A percentile compares a stretch with the other conserved stretches of the same genome.
These are phyloP conservation scores for Cichorium intybus DNA, from an alignment of 140 eudicot genomes.

Conservation along the genomic window DNA sequence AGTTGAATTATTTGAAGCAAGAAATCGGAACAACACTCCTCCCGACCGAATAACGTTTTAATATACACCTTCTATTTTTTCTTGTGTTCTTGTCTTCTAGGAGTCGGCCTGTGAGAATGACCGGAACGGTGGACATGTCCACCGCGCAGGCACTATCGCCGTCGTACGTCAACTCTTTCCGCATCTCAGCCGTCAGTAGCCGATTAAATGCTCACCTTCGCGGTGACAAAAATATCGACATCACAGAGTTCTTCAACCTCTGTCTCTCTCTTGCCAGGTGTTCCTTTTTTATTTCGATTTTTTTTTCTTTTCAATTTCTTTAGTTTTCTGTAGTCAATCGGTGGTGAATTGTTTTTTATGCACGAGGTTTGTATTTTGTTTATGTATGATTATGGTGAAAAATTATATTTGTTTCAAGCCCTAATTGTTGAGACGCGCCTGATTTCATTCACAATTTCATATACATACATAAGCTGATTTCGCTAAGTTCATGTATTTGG, in stretches of 20 bases:
- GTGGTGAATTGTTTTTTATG: neutral
- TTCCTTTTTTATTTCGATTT: neutral
- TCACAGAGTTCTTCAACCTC: conserved; percentile 55
- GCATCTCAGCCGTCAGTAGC: conserved; percentile 56
- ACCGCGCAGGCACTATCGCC: conserved; percentile 26
- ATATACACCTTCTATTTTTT: neutral
- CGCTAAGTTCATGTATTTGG: neutral
- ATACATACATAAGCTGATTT: neutral
- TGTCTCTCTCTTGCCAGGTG: conserved; percentile 84
- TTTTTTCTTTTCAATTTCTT: neutral
- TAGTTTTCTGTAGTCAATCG: neutral
- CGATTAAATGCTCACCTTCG: conserved; percentile 37
- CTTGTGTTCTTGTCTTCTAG: neutral
- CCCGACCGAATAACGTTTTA: neutral
- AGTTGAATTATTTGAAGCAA: neutral
- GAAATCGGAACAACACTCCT: neutral
- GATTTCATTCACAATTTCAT: neutral
- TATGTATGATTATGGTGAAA: neutral
- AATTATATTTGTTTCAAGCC: conserved; percentile 13
- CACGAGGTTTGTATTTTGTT: neutral
- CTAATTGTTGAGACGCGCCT: neutral
- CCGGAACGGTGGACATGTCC: conserved; percentile 26
- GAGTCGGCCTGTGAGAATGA: conserved; percentile 19
- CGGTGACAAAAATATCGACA: conserved; percentile 11
- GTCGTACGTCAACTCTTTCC: conserved; percentile 40